Evolutionary conservation across 78 protist genomes (phyloP).

Genomic region (Tieghemostelium lacteum): DNA sequence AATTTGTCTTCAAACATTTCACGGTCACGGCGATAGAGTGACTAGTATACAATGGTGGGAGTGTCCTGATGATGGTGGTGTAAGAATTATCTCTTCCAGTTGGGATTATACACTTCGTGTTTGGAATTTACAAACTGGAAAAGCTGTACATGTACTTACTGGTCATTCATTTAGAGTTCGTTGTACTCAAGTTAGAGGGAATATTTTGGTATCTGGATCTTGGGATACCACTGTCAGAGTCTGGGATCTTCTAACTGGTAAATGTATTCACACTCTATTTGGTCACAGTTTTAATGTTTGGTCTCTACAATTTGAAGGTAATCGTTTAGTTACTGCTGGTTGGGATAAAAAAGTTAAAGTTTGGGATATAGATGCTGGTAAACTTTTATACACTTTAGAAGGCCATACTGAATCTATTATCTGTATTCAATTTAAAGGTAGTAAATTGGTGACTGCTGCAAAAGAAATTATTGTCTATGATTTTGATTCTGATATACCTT

Average conservation of each 20-base stretch:
- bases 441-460: conserved; percentile 66
- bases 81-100: conserved; percentile 19
- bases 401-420: conserved; percentile 78
- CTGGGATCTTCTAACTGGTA: conserved; percentile 76
- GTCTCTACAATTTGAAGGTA: conserved; percentile 71
- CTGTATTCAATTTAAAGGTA: conserved; percentile 72
- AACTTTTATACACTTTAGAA: conserved; percentile 27
- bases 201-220: conserved; percentile 53
- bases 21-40: conserved; percentile 54
- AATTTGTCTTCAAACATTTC: conserved; percentile 24
- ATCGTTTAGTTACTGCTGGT: conserved; percentile 68
- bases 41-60: conserved; percentile 78
- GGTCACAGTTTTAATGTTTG: conserved; percentile 76
- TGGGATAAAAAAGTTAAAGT: conserved; percentile 71
- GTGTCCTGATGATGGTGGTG: conserved; percentile 48
- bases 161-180: conserved; percentile 73
- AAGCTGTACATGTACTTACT: conserved; percentile 23
- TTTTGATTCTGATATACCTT: conserved; percentile 52
- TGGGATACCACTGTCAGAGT: conserved; percentile 65
- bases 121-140: conserved; percentile 65
- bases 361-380: conserved; percentile 73
- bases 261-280: conserved; percentile 61
- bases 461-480: conserved; percentile 73
- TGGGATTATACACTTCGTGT: conserved; percentile 64
- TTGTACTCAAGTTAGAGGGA: conserved; percentile 42